Conservation (phyloP, 768 basidiomycete genomes). For the Boletus tylopilopsis region DNA sequence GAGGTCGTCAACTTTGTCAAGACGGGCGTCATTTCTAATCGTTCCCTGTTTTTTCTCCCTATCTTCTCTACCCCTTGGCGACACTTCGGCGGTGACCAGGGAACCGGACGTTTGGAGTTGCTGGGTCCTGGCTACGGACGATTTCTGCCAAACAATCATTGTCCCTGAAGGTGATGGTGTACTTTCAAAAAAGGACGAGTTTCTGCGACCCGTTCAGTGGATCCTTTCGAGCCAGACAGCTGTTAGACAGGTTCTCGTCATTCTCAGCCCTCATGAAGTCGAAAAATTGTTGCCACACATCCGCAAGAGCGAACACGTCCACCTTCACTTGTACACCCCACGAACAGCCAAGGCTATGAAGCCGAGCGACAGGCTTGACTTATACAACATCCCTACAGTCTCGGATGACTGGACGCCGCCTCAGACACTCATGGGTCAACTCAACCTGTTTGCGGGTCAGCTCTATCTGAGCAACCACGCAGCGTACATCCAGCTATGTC, state of each 20-base stretch:
- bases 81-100: slow-evolving; percentile 6
- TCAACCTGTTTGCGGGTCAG: slow-evolving; percentile 45
- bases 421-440: slow-evolving; percentile 24
- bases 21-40: slow-evolving; percentile 22
- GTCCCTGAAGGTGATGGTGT: neutral
- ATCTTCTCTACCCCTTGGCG: slow-evolving; percentile 10
- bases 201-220: slow-evolving; percentile 42
- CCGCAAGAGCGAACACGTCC: slow-evolving; percentile 28
- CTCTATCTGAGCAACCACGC: slow-evolving; percentile 35
- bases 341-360: slow-evolving; percentile 31
- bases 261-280: slow-evolving; percentile 41
- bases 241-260: slow-evolving; percentile 28
- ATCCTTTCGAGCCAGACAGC: slow-evolving; percentile 35
- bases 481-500: slow-evolving; percentile 34
- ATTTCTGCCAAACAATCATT: slow-evolving; percentile 11
- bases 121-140: slow-evolving; percentile 11
- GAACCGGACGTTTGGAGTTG: slow-evolving; percentile 22
- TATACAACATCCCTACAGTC: slow-evolving; percentile 22
- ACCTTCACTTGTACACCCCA: slow-evolving; percentile 42
- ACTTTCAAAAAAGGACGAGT: slow-evolving; percentile 24
- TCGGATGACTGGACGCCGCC: slow-evolving; percentile 14
- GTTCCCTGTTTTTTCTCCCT: slow-evolving; percentile 17
- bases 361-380: slow-evolving; percentile 33
- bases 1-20: slow-evolving; percentile 9
- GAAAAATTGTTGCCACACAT: slow-evolving; percentile 38